These are phyloP conservation scores for Sechiopsis laciniata DNA, from an alignment of 306 rosid species.

Conservation along the genomic window DNA sequence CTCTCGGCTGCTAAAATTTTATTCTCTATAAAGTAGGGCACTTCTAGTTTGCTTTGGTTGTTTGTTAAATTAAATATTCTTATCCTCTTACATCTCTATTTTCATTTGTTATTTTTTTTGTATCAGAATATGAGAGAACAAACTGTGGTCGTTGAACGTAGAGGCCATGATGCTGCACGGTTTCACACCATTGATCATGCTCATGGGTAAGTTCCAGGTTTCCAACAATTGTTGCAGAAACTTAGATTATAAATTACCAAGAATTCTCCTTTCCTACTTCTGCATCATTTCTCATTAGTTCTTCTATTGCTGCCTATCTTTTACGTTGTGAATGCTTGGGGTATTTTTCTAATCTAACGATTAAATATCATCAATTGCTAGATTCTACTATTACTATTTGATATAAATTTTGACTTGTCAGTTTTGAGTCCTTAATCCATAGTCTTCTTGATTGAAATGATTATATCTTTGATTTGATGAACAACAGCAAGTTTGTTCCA, in stretches of 20 bases:
- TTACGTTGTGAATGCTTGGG: neutral
- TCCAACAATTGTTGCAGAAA: neutral
- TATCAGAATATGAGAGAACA: slow-evolving; percentile 62
- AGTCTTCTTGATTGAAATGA: neutral
- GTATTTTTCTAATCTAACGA: neutral
- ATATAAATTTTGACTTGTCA: neutral
- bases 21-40: neutral
- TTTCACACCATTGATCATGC: slow-evolving; percentile 63
- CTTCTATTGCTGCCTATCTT: neutral
- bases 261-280: neutral
- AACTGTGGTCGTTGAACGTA: slow-evolving; percentile 62
- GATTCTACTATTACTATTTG: neutral
- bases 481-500: slow-evolving; percentile 9
- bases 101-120: slow-evolving; percentile 4
- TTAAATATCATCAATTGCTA: neutral
- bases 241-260: slow-evolving; percentile 3
- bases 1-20: slow-evolving; percentile 1
- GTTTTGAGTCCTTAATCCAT: neutral
- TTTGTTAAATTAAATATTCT: neutral
- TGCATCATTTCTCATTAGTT: neutral
- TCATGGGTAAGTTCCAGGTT: slow-evolving; percentile 58
- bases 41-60: neutral
- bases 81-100: slow-evolving; percentile 20
- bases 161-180: slow-evolving; percentile 94
- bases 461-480: neutral